Evolutionary conservation across 1,284 basidiomycete species (phyloP).

Genomic region (Trametes versicolor): DNA sequence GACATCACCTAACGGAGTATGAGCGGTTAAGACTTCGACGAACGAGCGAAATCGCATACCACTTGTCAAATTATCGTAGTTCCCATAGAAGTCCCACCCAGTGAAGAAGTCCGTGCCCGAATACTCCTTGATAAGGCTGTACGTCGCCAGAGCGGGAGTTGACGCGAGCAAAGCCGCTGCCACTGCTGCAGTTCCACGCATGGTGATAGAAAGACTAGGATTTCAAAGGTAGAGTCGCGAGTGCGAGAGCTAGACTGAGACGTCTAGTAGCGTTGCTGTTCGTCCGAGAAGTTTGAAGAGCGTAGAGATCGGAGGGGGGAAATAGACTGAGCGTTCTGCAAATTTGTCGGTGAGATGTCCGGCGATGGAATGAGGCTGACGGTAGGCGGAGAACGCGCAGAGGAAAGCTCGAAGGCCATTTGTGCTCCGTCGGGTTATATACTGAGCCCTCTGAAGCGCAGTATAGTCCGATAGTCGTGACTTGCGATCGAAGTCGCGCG

Average conservation of each 20-base stretch:
- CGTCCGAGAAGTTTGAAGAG: too few species aligned
- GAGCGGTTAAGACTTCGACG: neutral
- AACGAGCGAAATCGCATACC: constrained; percentile 29
- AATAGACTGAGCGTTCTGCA: neutral
- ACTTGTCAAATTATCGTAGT: constrained; percentile 60
- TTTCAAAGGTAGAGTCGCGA: neutral
- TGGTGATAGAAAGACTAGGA: neutral
- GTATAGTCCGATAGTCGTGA: constrained; percentile 19
- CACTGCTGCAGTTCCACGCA: constrained; percentile 14
- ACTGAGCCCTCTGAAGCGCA: constrained; percentile 22
- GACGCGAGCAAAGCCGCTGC: constrained; percentile 18
- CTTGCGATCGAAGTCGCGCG: constrained; percentile 22
- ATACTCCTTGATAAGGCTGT: constrained; percentile 48
- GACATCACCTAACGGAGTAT: constrained; percentile 56
- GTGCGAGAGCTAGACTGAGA: too few species aligned
- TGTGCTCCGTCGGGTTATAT: constrained; percentile 16
- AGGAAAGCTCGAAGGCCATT: neutral
- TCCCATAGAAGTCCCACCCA: constrained; percentile 64
- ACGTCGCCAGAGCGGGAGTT: constrained; percentile 25
- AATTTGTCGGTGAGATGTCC: neutral
- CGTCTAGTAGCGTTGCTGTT: too few species aligned
- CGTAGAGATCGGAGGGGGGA: neutral
- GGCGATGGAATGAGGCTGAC: neutral
- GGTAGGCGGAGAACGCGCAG: neutral
- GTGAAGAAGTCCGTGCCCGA: constrained; percentile 59